Evolutionary conservation across 495 filamentous ascomycete species (phyloP).

Genomic region (Hyaloscypha finlandica): DNA sequence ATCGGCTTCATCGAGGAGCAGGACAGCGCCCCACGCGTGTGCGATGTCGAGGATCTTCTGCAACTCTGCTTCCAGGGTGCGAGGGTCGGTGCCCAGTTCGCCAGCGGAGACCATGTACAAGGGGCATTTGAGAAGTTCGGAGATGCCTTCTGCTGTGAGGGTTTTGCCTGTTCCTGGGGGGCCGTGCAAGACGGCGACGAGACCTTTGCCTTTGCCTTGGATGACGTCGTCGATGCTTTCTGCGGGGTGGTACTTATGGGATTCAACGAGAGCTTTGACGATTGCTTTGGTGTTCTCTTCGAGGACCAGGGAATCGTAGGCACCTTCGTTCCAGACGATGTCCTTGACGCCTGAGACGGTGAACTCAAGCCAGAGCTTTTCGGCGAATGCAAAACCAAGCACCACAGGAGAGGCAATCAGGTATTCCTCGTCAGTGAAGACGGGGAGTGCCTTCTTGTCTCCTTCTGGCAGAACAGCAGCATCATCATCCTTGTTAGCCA

Average conservation of each 20-base stretch:
- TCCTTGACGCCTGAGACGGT: conserved; percentile 80
- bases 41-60: conserved; percentile 86
- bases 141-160: conserved; percentile 84
- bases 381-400: conserved; percentile 87
- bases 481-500: conserved; percentile 36
- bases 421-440: conserved; percentile 84
- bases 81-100: conserved; percentile 78
- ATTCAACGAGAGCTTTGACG: conserved; percentile 77
- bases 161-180: conserved; percentile 90
- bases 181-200: conserved; percentile 76
- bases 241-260: conserved; percentile 76
- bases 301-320: conserved; percentile 77
- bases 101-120: conserved; percentile 84
- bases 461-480: conserved; percentile 27
- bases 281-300: conserved; percentile 76
- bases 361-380: conserved; percentile 93
- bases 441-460: conserved; percentile 42
- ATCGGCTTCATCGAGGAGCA: conserved; percentile 77
- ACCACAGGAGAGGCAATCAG: conserved; percentile 89
- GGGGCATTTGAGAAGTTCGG: conserved; percentile 78
- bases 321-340: conserved; percentile 80
- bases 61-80: conserved; percentile 76
- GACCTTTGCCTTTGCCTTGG: conserved; percentile 74
- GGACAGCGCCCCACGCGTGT: conserved; percentile 82
- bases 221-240: conserved; percentile 85